Conservation (phyloP, 116 monocot genomes). For the Zostera marina region DNA sequence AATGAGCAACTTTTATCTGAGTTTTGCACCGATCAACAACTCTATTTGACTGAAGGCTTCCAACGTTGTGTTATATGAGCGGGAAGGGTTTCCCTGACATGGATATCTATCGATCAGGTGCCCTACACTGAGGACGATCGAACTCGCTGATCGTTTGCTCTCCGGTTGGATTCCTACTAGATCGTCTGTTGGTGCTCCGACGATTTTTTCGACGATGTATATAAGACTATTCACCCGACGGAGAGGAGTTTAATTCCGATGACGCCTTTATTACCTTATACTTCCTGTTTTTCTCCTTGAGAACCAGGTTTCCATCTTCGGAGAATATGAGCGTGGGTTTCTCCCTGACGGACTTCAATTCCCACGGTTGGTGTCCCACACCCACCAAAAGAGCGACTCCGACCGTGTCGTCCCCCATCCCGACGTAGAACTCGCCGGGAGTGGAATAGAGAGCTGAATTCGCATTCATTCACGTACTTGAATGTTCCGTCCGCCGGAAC, state of each 20-base stretch:
- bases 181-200: too few species aligned
- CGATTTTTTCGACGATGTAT: too few species aligned
- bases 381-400: slow-evolving; percentile 51
- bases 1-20: too few species aligned
- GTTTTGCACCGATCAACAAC: too few species aligned
- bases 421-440: slow-evolving; percentile 41
- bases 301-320: slow-evolving; percentile 38
- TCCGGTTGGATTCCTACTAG: too few species aligned
- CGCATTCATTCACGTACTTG: slow-evolving; percentile 27
- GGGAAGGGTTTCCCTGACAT: too few species aligned
- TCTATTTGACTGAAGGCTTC: too few species aligned
- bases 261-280: slow-evolving; percentile 32
- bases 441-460: slow-evolving; percentile 57
- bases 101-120: too few species aligned
- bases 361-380: slow-evolving; percentile 55
- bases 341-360: slow-evolving; percentile 27
- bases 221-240: too few species aligned
- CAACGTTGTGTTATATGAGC: too few species aligned
- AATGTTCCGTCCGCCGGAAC: slow-evolving; percentile 16
- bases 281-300: slow-evolving; percentile 29
- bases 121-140: too few species aligned
- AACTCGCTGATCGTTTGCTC: too few species aligned
- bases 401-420: slow-evolving; percentile 41
- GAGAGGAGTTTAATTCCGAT: slow-evolving; percentile 24
- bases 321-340: slow-evolving; percentile 43